A percentile compares a stretch with the other conserved stretches of the same genome.
Conservation (phyloP, 441 rosid species). For the Pelargonium citronellum region DNA sequence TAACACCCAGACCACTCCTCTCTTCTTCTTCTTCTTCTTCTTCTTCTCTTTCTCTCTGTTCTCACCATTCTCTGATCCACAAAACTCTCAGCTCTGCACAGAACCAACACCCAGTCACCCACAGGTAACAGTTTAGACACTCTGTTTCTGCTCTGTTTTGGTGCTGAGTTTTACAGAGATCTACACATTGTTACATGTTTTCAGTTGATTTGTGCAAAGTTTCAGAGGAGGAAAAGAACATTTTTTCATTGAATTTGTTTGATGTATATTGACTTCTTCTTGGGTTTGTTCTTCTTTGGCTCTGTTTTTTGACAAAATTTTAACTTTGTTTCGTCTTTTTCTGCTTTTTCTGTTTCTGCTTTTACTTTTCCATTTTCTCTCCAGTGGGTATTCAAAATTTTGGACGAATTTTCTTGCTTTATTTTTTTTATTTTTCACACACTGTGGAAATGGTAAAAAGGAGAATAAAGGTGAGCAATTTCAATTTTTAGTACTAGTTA, state of each 20-base stretch:
- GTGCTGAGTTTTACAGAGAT: too few species aligned
- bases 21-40: not conserved
- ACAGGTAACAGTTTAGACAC: not conserved
- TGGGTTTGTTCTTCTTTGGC: not conserved
- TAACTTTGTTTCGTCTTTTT: not conserved
- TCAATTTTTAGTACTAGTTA: not conserved
- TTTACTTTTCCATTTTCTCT: conserved; percentile 4
- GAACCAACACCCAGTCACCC: not conserved
- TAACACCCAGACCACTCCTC: not conserved
- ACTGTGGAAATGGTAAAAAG: not conserved
- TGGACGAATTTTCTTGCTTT: not conserved
- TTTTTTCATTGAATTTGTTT: too few species aligned
- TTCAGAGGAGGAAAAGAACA: too few species aligned
- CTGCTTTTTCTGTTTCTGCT: conserved; percentile 4
- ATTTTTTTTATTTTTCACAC: not conserved
- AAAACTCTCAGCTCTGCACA: not conserved
- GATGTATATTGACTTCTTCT: not conserved
- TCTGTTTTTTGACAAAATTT: not conserved
- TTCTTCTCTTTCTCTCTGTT: not conserved
- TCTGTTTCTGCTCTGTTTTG: not conserved
- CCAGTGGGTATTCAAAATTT: not conserved
- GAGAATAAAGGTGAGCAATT: not conserved
- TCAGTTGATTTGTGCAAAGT: too few species aligned
- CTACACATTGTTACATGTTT: too few species aligned
- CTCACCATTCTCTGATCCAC: not conserved